A percentile compares a stretch with the other conserved stretches of the same genome.
Evolutionary conservation across 495 filamentous ascomycete genomes (phyloP).

Genomic region (Neurospora tetrasperma): DNA sequence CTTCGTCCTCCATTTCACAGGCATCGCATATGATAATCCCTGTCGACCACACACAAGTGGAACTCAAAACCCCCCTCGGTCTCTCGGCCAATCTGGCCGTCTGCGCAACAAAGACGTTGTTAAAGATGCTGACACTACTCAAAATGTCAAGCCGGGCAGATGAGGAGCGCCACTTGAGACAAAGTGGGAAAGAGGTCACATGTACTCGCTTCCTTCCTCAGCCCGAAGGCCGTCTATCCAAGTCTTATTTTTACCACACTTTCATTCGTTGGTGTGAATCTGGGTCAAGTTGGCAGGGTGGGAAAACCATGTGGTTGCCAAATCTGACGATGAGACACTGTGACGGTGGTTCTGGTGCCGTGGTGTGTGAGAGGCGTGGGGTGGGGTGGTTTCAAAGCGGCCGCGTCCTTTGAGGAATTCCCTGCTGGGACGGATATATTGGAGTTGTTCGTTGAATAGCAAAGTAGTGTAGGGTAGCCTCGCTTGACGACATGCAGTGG

Average conservation of each 20-base stretch:
- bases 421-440: neutral
- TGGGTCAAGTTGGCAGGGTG: neutral
- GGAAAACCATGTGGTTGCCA: neutral
- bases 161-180: neutral
- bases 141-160: neutral
- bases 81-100: neutral
- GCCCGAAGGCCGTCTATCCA: neutral
- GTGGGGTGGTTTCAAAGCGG: neutral
- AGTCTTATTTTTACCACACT: neutral
- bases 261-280: neutral
- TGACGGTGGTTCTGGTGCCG: neutral
- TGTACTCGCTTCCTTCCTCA: neutral
- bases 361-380: neutral
- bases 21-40: neutral
- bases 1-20: neutral
- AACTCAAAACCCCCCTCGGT: neutral
- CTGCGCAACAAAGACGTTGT: neutral
- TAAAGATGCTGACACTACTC: neutral
- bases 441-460: neutral
- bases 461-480: too few species aligned
- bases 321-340: neutral
- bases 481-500: neutral
- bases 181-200: neutral
- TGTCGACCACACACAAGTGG: neutral
- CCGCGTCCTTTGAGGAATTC: neutral